These are phyloP conservation scores for Xylariaceae sp. DNA, from an alignment of 2,329 filamentous ascomycete species.

Conservation along the genomic window DNA sequence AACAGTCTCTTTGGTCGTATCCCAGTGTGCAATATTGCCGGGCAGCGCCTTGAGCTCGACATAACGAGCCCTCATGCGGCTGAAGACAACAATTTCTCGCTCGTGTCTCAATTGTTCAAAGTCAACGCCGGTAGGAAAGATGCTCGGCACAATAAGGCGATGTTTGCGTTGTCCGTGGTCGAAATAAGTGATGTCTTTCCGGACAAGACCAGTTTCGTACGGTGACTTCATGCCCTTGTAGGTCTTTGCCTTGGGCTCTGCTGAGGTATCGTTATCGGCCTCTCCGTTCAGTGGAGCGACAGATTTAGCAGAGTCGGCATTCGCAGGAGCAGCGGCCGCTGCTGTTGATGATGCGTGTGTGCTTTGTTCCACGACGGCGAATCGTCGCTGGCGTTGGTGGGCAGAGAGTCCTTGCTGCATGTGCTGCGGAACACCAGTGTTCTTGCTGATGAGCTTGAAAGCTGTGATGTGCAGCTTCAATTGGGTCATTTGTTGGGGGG, in stretches of 20 bases:
- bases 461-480: slow-evolving; percentile 84
- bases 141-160: slow-evolving; percentile 76
- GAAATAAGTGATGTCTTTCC: slow-evolving; percentile 66
- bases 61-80: slow-evolving; percentile 81
- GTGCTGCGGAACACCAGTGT: slow-evolving; percentile 71
- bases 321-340: slow-evolving; percentile 40
- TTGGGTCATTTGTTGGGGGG: slow-evolving; percentile 71
- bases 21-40: slow-evolving; percentile 84
- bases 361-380: slow-evolving; percentile 48
- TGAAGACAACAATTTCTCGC: slow-evolving; percentile 83
- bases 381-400: slow-evolving; percentile 60
- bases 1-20: slow-evolving; percentile 64
- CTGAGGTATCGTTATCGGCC: slow-evolving; percentile 30
- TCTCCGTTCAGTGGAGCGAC: slow-evolving; percentile 31
- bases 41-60: slow-evolving; percentile 78
- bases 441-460: slow-evolving; percentile 87
- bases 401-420: slow-evolving; percentile 82
- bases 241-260: slow-evolving; percentile 39
- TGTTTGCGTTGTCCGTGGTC: slow-evolving; percentile 74
- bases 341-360: slow-evolving; percentile 36
- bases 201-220: slow-evolving; percentile 53
- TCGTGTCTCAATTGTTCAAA: slow-evolving; percentile 82
- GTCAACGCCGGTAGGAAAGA: slow-evolving; percentile 86
- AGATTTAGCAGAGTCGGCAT: slow-evolving; percentile 29
- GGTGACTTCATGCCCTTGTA: slow-evolving; percentile 77